Percentiles rank a stretch among this genome's conserved stretches.
phyloP scores from a whole-genome alignment of 176 grass and related monocot genomes.

The Elaeis guineensis region DNA sequence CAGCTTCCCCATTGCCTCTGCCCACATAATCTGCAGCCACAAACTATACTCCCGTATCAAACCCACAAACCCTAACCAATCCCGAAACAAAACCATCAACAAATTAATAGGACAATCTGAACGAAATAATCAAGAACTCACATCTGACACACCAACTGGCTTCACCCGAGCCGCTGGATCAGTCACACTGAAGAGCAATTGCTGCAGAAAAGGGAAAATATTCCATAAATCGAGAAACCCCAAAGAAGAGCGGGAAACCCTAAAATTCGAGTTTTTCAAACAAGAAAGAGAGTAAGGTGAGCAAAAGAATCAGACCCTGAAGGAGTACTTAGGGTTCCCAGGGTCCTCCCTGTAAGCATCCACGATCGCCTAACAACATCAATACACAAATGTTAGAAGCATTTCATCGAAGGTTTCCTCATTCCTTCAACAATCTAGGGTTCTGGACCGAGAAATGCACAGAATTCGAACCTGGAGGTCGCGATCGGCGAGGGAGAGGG shows the following conservation, averaged over 20 bases:
- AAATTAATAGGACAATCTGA: constrained; percentile 5
- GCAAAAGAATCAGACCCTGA: constrained; percentile 43
- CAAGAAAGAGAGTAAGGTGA: constrained; percentile 1
- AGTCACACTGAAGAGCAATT: constrained; percentile 87
- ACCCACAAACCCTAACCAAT: constrained; percentile 10
- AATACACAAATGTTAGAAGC: constrained; percentile 14
- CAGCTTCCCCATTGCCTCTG: constrained; percentile 88
- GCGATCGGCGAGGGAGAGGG: constrained; percentile 63
- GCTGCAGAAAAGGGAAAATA: constrained; percentile 38
- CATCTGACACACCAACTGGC: constrained; percentile 83
- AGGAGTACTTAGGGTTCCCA: constrained; percentile 74
- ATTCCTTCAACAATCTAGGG: neutral
- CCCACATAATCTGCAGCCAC: constrained; percentile 82
- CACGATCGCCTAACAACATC: constrained; percentile 52
- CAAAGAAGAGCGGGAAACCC: constrained; percentile 1
- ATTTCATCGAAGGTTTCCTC: neutral
- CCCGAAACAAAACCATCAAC: constrained; percentile 3
- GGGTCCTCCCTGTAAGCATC: constrained; percentile 85
- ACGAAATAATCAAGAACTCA: constrained; percentile 17
- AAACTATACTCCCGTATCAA: constrained; percentile 1
- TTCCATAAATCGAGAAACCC: constrained; percentile 14
- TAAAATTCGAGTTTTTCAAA: constrained; percentile 6
- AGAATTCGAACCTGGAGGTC: constrained; percentile 61
- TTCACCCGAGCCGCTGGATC: constrained; percentile 64
- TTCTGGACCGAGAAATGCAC: neutral